Evolutionary conservation across 331 rosid genomes (phyloP).

Genomic region (Cydonia oblonga): DNA sequence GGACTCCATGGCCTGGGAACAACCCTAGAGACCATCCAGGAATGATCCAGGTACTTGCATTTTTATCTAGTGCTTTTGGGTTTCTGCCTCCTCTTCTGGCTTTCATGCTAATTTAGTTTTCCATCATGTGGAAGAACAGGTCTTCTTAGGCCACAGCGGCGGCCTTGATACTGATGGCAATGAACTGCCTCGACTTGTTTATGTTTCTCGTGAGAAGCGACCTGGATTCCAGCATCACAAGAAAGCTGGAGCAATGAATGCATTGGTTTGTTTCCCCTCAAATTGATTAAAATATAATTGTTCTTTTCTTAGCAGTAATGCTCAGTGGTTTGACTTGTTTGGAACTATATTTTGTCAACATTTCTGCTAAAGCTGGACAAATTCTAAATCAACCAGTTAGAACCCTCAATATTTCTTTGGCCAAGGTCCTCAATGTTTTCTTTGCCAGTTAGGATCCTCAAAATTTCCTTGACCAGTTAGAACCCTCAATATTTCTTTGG

Average conservation of each 20-base stretch:
- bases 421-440: not conserved
- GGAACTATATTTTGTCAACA: not conserved
- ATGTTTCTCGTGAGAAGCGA: conserved; percentile 99
- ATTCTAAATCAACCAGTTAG: not conserved
- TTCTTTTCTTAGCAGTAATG: not conserved
- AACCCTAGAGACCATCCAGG: conserved; percentile 99
- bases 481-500: not conserved
- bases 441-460: not conserved
- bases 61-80: conserved; percentile 2
- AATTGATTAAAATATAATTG: not conserved
- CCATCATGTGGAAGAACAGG: conserved; percentile 36
- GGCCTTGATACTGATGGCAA: conserved; percentile 98
- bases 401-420: not conserved
- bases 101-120: conserved; percentile 11
- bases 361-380: not conserved
- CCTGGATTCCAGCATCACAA: conserved; percentile 99
- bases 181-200: conserved; percentile 98
- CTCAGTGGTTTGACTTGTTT: not conserved
- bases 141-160: conserved; percentile 96
- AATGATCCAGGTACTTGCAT: conserved; percentile 80
- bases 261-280: conserved; percentile 62
- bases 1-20: conserved; percentile 99
- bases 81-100: not conserved
- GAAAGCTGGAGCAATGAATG: conserved; percentile 99
- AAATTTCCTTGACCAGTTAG: not conserved